These are phyloP conservation scores for Angophora floribunda DNA, from an alignment of 345 rosid species.

Conservation along the genomic window DNA sequence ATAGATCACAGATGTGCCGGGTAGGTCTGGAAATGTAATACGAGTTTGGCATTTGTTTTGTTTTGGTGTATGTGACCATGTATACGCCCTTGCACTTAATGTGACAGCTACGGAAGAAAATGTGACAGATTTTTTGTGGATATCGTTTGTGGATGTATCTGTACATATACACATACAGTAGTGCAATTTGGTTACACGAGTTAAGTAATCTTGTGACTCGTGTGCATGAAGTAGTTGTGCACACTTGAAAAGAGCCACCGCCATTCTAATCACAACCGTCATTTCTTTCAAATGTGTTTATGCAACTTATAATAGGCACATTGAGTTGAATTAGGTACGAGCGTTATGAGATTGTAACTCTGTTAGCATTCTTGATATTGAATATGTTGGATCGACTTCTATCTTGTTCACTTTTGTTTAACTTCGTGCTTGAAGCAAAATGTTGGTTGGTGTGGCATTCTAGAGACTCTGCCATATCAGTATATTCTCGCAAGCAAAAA, in stretches of 20 bases:
- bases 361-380: neutral
- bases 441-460: neutral
- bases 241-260: neutral
- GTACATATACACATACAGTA: neutral
- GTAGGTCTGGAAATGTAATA: neutral
- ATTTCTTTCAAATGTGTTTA: neutral
- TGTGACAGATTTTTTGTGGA: neutral
- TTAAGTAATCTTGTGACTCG: neutral
- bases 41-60: neutral
- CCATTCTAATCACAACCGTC: neutral
- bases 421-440: neutral
- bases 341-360: neutral
- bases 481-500: neutral
- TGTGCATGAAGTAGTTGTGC: neutral
- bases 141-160: neutral
- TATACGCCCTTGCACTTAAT: neutral
- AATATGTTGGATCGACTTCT: neutral
- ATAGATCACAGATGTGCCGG: neutral
- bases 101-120: neutral
- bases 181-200: neutral
- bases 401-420: neutral
- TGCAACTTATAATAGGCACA: neutral
- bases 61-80: neutral
- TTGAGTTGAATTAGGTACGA: neutral
- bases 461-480: neutral